These are phyloP conservation scores for Hansfordia pulvinata DNA, from an alignment of 2,329 filamentous ascomycete species.

Conservation along the genomic window DNA sequence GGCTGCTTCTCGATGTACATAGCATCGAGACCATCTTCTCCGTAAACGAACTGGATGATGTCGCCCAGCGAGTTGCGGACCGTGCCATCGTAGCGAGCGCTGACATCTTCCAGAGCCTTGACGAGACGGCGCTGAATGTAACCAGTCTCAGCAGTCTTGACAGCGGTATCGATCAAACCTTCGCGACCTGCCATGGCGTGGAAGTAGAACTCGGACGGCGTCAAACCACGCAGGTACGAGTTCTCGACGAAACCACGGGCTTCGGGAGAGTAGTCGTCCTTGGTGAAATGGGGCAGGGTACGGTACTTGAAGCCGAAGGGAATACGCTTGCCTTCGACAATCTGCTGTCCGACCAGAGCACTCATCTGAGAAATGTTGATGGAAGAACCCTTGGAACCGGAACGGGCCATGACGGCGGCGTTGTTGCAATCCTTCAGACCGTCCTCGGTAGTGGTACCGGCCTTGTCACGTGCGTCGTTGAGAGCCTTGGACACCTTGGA, in stretches of 20 bases:
- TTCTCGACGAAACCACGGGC: conserved; percentile 97
- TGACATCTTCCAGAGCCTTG: conserved; percentile 95
- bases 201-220: conserved; percentile 96
- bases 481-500: conserved; percentile 89
- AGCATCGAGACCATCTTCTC: conserved; percentile 92
- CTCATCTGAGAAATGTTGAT: conserved; percentile 99
- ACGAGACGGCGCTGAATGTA: conserved; percentile 98
- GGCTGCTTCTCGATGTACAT: conserved; percentile 87
- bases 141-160: conserved; percentile 98
- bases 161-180: conserved; percentile 97
- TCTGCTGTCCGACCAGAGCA: conserved; percentile 92
- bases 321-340: conserved; percentile 96
- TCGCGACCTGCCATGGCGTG: conserved; percentile 99
- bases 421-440: conserved; percentile 95
- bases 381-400: conserved; percentile 94
- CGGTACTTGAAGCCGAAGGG: conserved; percentile 98
- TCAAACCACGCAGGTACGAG: conserved; percentile 90
- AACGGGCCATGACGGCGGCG: conserved; percentile 88
- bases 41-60: conserved; percentile 93
- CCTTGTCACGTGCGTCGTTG: conserved; percentile 91
- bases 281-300: conserved; percentile 93
- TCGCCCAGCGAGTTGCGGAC: conserved; percentile 95
- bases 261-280: conserved; percentile 96
- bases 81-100: conserved; percentile 94
- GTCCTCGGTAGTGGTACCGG: conserved; percentile 82